Conservation (phyloP, 108 stramenopile genomes). For the Fragilaria crotonensis region DNA sequence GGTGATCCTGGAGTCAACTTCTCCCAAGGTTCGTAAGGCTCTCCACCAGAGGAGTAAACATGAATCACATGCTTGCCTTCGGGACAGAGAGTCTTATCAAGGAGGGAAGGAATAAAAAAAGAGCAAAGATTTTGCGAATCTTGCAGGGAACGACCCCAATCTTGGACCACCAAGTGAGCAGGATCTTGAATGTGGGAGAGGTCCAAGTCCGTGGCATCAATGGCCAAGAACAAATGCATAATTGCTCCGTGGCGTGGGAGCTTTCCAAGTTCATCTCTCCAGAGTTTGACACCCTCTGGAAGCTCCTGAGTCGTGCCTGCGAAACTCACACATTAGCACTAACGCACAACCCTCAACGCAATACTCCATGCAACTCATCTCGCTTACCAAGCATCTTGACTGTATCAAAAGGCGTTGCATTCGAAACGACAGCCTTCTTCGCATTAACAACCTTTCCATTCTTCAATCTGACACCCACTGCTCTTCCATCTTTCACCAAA, state of each 20-base stretch:
- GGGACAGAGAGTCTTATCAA: slow-evolving; percentile 87
- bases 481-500: slow-evolving; percentile 81
- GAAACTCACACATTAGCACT: too few species aligned
- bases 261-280: slow-evolving; percentile 65
- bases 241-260: slow-evolving; percentile 87
- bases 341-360: background rate
- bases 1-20: slow-evolving; percentile 70
- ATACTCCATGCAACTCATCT: background rate
- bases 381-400: slow-evolving; percentile 66
- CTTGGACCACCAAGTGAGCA: slow-evolving; percentile 86
- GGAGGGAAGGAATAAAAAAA: slow-evolving; percentile 85
- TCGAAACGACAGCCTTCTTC: slow-evolving; percentile 86
- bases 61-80: slow-evolving; percentile 93
- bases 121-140: slow-evolving; percentile 87
- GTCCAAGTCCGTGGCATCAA: slow-evolving; percentile 78
- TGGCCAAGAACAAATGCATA: slow-evolving; percentile 77
- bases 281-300: slow-evolving; percentile 58
- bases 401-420: slow-evolving; percentile 92
- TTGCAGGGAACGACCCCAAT: slow-evolving; percentile 85
- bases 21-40: slow-evolving; percentile 94
- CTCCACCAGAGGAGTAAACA: slow-evolving; percentile 89
- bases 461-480: slow-evolving; percentile 81
- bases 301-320: slow-evolving; percentile 25
- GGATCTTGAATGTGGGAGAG: slow-evolving; percentile 83
- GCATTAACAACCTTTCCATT: slow-evolving; percentile 86